Conservation (phyloP, 2,329 filamentous ascomycete genomes). For the Aspergillus sp. region DNA sequence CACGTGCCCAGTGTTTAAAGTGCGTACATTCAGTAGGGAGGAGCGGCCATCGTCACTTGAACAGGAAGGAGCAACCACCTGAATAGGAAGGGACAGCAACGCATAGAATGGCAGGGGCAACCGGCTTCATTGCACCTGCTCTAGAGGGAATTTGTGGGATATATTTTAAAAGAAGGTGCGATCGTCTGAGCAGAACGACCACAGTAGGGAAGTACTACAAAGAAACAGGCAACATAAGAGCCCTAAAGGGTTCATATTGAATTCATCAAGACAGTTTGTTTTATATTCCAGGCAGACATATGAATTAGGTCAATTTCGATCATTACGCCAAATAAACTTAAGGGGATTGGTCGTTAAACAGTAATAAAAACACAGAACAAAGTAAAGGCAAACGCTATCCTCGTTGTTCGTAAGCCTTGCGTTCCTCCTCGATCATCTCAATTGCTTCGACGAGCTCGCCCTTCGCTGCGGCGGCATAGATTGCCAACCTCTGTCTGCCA, state of each 20-base stretch:
- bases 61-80: background rate
- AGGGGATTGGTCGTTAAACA: background rate
- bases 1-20: too few relatives aligned
- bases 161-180: background rate
- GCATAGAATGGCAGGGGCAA: background rate
- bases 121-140: background rate
- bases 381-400: background rate
- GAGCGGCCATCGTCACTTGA: too few relatives aligned
- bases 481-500: slow-evolving; percentile 38
- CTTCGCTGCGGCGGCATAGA: slow-evolving; percentile 47
- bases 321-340: background rate
- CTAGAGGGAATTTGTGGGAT: background rate
- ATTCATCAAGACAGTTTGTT: background rate
- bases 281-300: background rate
- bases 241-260: background rate
- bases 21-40: too few relatives aligned
- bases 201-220: background rate
- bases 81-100: background rate
- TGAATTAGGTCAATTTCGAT: background rate
- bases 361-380: background rate
- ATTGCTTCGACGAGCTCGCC: slow-evolving; percentile 47
- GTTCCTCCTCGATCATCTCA: slow-evolving; percentile 52
- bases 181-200: too few relatives aligned
- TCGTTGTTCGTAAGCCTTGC: slow-evolving; percentile 40
- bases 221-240: background rate